Evolutionary conservation across 768 basidiomycete genomes (phyloP).

Genomic region (Kwoniella pini): DNA sequence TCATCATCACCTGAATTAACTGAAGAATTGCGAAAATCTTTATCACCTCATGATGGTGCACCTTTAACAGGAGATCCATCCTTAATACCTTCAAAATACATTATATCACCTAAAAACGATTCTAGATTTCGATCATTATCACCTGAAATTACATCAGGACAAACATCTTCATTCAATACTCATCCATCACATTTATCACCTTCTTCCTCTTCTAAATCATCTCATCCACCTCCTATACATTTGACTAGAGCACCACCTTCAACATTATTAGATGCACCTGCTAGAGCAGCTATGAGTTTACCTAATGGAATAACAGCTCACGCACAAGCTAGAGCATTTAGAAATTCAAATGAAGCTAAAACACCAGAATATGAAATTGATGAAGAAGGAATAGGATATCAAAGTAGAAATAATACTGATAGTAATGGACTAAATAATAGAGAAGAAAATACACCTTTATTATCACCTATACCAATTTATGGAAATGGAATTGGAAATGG

Average conservation of each 20-base stretch:
- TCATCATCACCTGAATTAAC: not conserved
- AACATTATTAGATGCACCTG: conserved; percentile 50
- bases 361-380: conserved; percentile 48
- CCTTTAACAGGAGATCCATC: conserved; percentile 35
- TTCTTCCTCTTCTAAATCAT: not conserved
- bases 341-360: conserved; percentile 35
- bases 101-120: conserved; percentile 21
- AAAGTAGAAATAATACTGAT: not conserved
- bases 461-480: conserved; percentile 26
- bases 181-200: conserved; percentile 15
- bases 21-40: conserved; percentile 5
- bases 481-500: not conserved
- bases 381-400: conserved; percentile 14
- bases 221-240: conserved; percentile 12
- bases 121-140: conserved; percentile 1
- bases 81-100: conserved; percentile 42
- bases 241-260: conserved; percentile 37
- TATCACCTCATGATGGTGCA: conserved; percentile 32
- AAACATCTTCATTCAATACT: conserved; percentile 15
- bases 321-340: conserved; percentile 49
- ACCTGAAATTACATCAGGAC: not conserved
- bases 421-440: not conserved
- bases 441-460: conserved; percentile 25
- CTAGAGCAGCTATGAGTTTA: conserved; percentile 51
- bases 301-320: conserved; percentile 47